Evolutionary conservation across 2,329 filamentous ascomycete genomes (phyloP), one percentile per base, ranked within the genome.

Genomic region (Dothideomycetidae sp.): DNA sequence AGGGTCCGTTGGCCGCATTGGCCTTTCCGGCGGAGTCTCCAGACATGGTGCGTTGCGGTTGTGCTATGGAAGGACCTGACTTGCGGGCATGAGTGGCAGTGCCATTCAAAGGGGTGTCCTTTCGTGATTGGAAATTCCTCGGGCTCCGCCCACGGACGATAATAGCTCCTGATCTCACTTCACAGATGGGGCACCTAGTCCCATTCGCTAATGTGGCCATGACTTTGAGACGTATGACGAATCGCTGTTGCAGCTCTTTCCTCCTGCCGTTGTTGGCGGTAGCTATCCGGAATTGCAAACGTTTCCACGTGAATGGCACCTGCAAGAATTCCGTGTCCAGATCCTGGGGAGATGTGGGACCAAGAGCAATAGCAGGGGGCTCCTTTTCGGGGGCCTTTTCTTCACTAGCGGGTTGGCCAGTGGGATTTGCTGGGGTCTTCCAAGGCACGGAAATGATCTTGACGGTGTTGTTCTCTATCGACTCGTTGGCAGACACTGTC

Each of bases 381-480:
- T 96, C 88, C 53, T 88, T 85, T 54, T 96, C 88, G n/a, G n/a
- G n/a, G 0, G 66, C 62, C 54, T 77, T 78, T 45, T 75, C 70
- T 47, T 75, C 67, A 19, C 56, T 51, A 65, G 79, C 73, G n/a
- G 75, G 70, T 3, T 77, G 74, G 58, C 78, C 82, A 28, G 42
- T 49, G 4, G 50, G 48, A 35, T 81, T 82, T 17, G 81, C 82
- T 1, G 85, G 86, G 2, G 86, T 94, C 65, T 96, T 96, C 88
- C 88, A 96, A 1, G 88, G 88, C 42, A 96, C 93, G 5, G 90
- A 90, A 45, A 96, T 94, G 44, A 96, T 77, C 50, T 92, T 88
- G 30, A 94, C 84, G 0, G 81, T 65, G 49, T 93, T 88, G 21
- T 84, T 83, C 55, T 96, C 88, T 11, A 93, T 85, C 2, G 88